Evolutionary conservation across 106 monocot genomes (phyloP).

Genomic region (Hemerocallis citrina): DNA sequence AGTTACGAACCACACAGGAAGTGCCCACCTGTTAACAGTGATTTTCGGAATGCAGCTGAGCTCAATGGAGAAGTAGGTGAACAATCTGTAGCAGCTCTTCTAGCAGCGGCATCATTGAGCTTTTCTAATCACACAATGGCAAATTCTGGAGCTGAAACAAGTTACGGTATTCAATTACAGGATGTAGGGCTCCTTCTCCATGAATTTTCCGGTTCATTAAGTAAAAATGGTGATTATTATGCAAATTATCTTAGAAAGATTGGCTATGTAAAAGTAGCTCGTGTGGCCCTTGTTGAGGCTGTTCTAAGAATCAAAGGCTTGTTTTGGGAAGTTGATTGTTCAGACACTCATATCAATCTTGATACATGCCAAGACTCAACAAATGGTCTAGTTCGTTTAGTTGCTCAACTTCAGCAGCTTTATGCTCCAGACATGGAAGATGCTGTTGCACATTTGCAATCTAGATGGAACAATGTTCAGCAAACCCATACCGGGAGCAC

Average conservation of each 20-base stretch:
- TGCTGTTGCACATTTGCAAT: slow-evolving; percentile 79
- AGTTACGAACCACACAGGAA: slow-evolving; percentile 69
- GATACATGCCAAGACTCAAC: slow-evolving; percentile 75
- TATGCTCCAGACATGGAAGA: slow-evolving; percentile 89
- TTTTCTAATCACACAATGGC: slow-evolving; percentile 32
- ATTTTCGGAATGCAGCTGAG: slow-evolving; percentile 13
- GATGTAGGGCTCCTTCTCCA: slow-evolving; percentile 81
- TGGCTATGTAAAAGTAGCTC: slow-evolving; percentile 81
- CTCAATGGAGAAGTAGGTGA: slow-evolving; percentile 12
- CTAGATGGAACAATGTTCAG: slow-evolving; percentile 67
- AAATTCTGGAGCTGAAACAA: slow-evolving; percentile 10
- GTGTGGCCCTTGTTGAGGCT: slow-evolving; percentile 45
- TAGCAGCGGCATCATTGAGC: slow-evolving; percentile 81
- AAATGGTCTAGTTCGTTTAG: slow-evolving; percentile 46
- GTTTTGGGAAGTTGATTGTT: slow-evolving; percentile 77
- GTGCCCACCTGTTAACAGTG: neutral
- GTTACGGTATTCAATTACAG: slow-evolving; percentile 52
- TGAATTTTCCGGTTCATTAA: slow-evolving; percentile 24
- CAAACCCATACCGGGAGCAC: slow-evolving; percentile 19
- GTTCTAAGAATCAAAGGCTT: slow-evolving; percentile 43
- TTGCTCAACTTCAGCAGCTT: slow-evolving; percentile 73
- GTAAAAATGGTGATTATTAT: slow-evolving; percentile 25
- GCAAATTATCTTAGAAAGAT: slow-evolving; percentile 41
- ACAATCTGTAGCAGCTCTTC: slow-evolving; percentile 45
- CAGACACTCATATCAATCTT: slow-evolving; percentile 56